These are phyloP conservation scores for Colletotrichum spinosum DNA, from an alignment of 2,329 filamentous ascomycete species.

Conservation along the genomic window DNA sequence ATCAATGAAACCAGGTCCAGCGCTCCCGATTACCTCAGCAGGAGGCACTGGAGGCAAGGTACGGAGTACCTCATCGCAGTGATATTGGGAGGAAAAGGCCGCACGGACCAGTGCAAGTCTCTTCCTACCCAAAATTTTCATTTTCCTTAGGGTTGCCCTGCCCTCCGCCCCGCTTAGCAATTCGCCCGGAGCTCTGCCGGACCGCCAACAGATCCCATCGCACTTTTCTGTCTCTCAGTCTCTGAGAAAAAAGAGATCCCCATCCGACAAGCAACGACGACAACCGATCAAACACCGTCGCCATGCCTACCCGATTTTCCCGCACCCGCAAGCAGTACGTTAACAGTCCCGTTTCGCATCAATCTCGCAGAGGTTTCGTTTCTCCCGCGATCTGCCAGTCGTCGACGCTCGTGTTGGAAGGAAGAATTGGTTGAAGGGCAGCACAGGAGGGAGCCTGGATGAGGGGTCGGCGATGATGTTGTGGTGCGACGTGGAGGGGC, in stretches of 20 bases:
- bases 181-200: slow-evolving; percentile 46
- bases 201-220: slow-evolving; percentile 53
- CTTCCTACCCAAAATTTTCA: background rate
- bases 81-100: background rate
- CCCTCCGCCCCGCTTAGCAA: slow-evolving; percentile 53
- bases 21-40: slow-evolving; percentile 5
- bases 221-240: slow-evolving; percentile 43
- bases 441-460: background rate
- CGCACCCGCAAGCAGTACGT: slow-evolving; percentile 85
- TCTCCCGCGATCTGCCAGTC: slow-evolving; percentile 36
- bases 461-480: background rate
- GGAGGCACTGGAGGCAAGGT: background rate
- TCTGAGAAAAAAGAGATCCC: slow-evolving; percentile 48
- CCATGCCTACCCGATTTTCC: slow-evolving; percentile 74
- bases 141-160: slow-evolving; percentile 54
- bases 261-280: slow-evolving; percentile 49
- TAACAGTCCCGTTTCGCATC: slow-evolving; percentile 33
- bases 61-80: too few species aligned
- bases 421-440: slow-evolving; percentile 2
- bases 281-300: slow-evolving; percentile 34
- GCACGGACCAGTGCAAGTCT: background rate
- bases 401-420: slow-evolving; percentile 31
- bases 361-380: slow-evolving; percentile 3
- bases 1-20: too few species aligned
- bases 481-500: background rate